These are phyloP conservation scores for Fusarium nanum DNA, from an alignment of 2,329 filamentous ascomycete species.

Conservation along the genomic window DNA sequence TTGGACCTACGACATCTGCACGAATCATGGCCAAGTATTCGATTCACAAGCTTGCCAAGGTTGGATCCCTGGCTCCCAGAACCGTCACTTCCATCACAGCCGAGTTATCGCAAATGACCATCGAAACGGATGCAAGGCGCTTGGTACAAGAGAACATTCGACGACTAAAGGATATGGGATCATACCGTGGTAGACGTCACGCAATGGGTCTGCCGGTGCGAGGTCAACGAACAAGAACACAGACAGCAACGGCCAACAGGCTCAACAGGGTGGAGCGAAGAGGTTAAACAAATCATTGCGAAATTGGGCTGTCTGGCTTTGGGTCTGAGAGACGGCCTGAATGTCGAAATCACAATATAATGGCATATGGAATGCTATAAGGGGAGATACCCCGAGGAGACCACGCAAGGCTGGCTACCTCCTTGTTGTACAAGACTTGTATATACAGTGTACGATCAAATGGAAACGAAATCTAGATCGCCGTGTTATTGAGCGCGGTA, in stretches of 20 bases:
- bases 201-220: constrained; percentile 92
- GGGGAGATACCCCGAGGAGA: constrained; percentile 7
- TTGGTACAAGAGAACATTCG: constrained; percentile 86
- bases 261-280: constrained; percentile 67
- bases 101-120: constrained; percentile 89
- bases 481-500: constrained; percentile 4
- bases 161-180: constrained; percentile 88
- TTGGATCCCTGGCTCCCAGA: constrained; percentile 79
- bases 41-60: constrained; percentile 84
- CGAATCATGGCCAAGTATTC: constrained; percentile 88
- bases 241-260: constrained; percentile 70
- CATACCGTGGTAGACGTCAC: constrained; percentile 88
- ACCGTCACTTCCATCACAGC: constrained; percentile 85
- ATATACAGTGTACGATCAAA: constrained; percentile 49
- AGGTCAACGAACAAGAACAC: constrained; percentile 87
- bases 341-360: neutral
- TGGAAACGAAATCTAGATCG: constrained; percentile 28
- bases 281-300: constrained; percentile 35
- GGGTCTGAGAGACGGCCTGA: neutral
- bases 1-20: constrained; percentile 76
- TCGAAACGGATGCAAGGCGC: constrained; percentile 87
- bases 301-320: neutral
- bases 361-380: constrained; percentile 4
- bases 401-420: constrained; percentile 16
- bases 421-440: constrained; percentile 48